Base-by-base conservation (phyloP, 1,139 yeast genomes). In the Hanseniaspora gamundiae region DNA sequence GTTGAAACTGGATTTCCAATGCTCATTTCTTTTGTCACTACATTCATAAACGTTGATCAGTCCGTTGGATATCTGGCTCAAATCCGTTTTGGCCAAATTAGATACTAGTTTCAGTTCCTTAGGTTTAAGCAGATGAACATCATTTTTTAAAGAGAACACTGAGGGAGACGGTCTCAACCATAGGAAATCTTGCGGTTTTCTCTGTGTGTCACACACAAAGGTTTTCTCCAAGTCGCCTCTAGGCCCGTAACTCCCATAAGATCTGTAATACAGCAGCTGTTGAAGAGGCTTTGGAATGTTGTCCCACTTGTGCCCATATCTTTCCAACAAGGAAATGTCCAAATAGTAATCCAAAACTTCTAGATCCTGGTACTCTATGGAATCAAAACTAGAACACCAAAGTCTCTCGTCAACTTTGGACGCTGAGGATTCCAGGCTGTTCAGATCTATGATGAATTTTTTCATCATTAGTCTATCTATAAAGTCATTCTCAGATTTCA, bases 201-300 rank as follows among this genome's bases (percentile, higher is more conserved):
- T 33, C 5, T 40, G 14, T 13, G 35, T 11, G 3, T 14, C 33
- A 17, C 19, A 7, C 4, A 28, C 11, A 16, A 33, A 17, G 10
- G 36, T 33, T 5, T 39, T 36, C 16, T 38, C 42, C 14, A 47
- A 39, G 26, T 44, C 49, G 11, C 41, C 29, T 43, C 63, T 49
- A 14, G 62, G 61, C 1, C 62, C 63, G 42, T 54, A 51, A 2
- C 56, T 47, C 2, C 62, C 63, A 45, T 46, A 59, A 4, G 55
- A 51, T 14, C 52, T 43, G 29, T 50, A 51, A 42, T 49, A 58
- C 38, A 50, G 48, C 20, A 56, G 42, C 45, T 52, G 60, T 44
- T 55, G 51, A 24, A 50, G 41, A 28, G 48, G 47, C 1, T 17
- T 39, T 2, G 60, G 57, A 6, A 50, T 17, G 9, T 43, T 35